Evolutionary conservation across 2,329 filamentous ascomycete species (phyloP).

Genomic region (Lecanicillium sp.): DNA sequence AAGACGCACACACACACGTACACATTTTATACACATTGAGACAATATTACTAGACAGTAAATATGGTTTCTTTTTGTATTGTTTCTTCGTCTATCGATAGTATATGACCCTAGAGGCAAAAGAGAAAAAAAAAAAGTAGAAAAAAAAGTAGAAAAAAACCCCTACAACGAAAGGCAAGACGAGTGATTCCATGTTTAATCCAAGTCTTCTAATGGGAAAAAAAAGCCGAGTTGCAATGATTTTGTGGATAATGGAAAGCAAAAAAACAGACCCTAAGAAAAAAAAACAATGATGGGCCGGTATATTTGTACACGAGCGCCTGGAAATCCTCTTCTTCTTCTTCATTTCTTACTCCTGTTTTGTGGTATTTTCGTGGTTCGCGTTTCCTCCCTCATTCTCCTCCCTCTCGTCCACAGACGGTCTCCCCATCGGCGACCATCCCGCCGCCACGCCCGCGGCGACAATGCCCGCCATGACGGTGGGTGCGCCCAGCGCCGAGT

Average conservation of each 20-base stretch:
- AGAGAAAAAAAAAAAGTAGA: constrained; percentile 11
- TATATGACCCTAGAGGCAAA: constrained; percentile 6
- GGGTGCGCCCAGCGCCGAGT: constrained; percentile 67
- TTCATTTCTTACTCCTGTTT: neutral
- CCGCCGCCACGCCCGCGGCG: constrained; percentile 67
- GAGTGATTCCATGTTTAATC: too few relatives aligned
- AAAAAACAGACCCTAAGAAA: too few relatives aligned
- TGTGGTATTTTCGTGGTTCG: constrained; percentile 6
- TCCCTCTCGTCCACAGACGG: constrained; percentile 23
- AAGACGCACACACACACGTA: neutral
- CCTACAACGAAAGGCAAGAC: too few relatives aligned
- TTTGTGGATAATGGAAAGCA: too few relatives aligned
- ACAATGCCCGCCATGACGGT: constrained; percentile 81
- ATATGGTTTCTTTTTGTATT: neutral
- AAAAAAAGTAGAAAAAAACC: too few relatives aligned
- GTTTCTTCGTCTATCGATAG: constrained; percentile 8
- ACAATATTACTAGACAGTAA: too few relatives aligned
- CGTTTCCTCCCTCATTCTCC: constrained; percentile 11
- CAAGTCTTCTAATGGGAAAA: too few relatives aligned
- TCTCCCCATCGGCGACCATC: constrained; percentile 67
- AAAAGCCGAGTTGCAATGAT: too few relatives aligned
- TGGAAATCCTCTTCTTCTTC: neutral
- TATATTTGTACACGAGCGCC: too few relatives aligned
- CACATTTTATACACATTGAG: neutral
- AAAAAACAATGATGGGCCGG: too few relatives aligned